Conservation (phyloP, 2,329 filamentous ascomycete genomes). For the Fusarium fujikuroi region DNA sequence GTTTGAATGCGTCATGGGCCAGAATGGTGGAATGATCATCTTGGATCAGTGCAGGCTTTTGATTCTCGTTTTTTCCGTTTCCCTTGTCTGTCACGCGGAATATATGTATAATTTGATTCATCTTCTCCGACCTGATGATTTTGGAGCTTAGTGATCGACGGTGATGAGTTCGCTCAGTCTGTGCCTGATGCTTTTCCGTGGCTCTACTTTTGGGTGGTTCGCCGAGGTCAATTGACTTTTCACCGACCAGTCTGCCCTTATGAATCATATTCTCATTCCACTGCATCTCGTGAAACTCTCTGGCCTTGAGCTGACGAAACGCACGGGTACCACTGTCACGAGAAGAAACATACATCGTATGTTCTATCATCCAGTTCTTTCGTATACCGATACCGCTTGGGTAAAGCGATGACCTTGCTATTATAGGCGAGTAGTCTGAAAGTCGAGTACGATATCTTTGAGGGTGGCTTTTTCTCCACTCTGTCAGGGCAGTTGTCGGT, state of each 20-base stretch:
- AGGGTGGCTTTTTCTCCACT: slow-evolving; percentile 52
- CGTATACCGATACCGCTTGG: slow-evolving; percentile 49
- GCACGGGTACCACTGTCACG: slow-evolving; percentile 52
- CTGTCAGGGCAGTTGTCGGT: slow-evolving; percentile 51
- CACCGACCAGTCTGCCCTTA: slow-evolving; percentile 49
- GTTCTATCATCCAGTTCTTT: slow-evolving; percentile 57
- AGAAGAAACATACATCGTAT: slow-evolving; percentile 56
- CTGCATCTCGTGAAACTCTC: slow-evolving; percentile 55
- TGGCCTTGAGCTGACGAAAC: slow-evolving; percentile 51
- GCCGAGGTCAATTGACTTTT: slow-evolving; percentile 41
- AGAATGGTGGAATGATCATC: background rate
- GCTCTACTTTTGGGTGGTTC: slow-evolving; percentile 13
- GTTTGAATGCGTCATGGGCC: slow-evolving; percentile 15
- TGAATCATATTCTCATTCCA: slow-evolving; percentile 48
- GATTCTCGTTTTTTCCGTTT: too few relatives aligned
- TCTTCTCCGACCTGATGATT: background rate
- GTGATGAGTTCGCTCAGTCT: background rate
- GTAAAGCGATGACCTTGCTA: slow-evolving; percentile 14
- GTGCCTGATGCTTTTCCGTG: background rate
- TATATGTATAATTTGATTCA: slow-evolving; percentile 20
- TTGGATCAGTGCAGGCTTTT: background rate
- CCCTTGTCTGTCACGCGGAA: slow-evolving; percentile 12
- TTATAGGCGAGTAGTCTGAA: slow-evolving; percentile 50
- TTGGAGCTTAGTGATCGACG: slow-evolving; percentile 8
- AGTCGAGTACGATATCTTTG: slow-evolving; percentile 54